These are phyloP conservation scores for Candida tetrigidarum DNA, from an alignment of 1,139 yeast genomes.

Conservation along the genomic window DNA sequence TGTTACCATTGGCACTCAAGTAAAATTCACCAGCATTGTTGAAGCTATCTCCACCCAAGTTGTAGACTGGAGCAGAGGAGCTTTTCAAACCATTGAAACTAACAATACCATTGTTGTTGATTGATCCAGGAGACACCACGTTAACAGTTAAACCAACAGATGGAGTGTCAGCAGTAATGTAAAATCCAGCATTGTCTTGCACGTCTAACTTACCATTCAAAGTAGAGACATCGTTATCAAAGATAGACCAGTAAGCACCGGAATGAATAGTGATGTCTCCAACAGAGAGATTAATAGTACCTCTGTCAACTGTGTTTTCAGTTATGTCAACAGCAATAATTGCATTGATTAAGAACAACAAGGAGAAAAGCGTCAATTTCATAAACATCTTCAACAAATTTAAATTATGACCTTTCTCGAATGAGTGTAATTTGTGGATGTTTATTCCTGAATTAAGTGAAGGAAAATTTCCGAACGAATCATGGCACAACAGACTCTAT, in stretches of 20 bases:
- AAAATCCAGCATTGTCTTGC: conserved; percentile 28
- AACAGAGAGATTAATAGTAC: conserved; percentile 22
- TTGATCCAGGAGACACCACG: conserved; percentile 17
- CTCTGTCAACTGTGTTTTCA: conserved; percentile 17
- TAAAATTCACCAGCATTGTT: conserved; percentile 33
- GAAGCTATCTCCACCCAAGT: conserved; percentile 25
- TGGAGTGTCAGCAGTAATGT: conserved; percentile 12
- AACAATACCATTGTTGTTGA: conserved; percentile 28
- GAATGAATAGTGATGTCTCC: conserved; percentile 31
- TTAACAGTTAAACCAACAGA: conserved; percentile 18
- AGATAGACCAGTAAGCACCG: conserved; percentile 37
- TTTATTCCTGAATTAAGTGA: neutral
- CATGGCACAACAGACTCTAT: neutral
- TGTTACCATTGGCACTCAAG: conserved; percentile 28
- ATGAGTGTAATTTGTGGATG: neutral
- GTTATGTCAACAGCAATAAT: conserved; percentile 10
- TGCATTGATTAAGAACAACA: conserved; percentile 3
- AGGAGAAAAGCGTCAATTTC: neutral
- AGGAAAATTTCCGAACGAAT: too few relatives aligned
- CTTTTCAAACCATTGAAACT: conserved; percentile 26
- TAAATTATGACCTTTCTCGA: neutral
- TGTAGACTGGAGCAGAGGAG: conserved; percentile 24
- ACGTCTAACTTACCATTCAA: conserved; percentile 26
- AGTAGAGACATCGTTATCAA: conserved; percentile 30
- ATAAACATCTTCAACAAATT: conserved; percentile 8